These are phyloP conservation scores for Termitomyces sp. DNA, from an alignment of 768 basidiomycete genomes.

Conservation along the genomic window DNA sequence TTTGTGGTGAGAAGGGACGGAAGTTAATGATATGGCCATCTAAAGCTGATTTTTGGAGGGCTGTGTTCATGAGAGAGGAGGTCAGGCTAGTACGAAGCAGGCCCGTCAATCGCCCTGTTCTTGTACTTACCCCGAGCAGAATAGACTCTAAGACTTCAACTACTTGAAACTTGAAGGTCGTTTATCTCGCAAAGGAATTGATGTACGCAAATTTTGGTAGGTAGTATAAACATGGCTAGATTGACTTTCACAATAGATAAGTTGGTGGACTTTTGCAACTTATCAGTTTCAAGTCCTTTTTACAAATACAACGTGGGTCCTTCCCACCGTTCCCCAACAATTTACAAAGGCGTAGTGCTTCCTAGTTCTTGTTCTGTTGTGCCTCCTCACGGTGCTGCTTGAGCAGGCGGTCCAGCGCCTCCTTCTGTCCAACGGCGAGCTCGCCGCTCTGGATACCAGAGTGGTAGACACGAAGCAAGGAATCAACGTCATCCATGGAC, in stretches of 20 bases:
- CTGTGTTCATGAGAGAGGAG: not conserved
- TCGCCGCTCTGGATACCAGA: constrained; percentile 89
- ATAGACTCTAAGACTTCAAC: no score
- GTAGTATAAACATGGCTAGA: constrained; percentile 1
- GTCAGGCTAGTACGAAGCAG: no score
- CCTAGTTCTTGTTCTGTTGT: constrained; percentile 2
- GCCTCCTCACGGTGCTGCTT: constrained; percentile 55
- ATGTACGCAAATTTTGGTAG: not conserved
- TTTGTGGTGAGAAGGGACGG: no score
- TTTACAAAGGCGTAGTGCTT: not conserved
- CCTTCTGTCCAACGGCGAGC: constrained; percentile 91
- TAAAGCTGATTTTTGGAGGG: no score
- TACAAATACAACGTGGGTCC: constrained; percentile 13
- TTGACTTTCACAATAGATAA: constrained; percentile 1
- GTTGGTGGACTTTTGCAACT: not conserved
- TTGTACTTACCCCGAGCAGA: no score
- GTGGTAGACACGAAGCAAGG: constrained; percentile 93
- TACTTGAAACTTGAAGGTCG: no score
- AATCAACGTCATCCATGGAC: constrained; percentile 99
- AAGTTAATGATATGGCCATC: no score
- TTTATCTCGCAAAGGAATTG: no score
- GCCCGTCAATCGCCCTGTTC: no score
- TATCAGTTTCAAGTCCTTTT: constrained; percentile 9
- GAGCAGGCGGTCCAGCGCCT: constrained; percentile 82
- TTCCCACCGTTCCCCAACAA: not conserved